Conservation (phyloP, 108 stramenopile species). For the Cylindrotheca closterium region DNA sequence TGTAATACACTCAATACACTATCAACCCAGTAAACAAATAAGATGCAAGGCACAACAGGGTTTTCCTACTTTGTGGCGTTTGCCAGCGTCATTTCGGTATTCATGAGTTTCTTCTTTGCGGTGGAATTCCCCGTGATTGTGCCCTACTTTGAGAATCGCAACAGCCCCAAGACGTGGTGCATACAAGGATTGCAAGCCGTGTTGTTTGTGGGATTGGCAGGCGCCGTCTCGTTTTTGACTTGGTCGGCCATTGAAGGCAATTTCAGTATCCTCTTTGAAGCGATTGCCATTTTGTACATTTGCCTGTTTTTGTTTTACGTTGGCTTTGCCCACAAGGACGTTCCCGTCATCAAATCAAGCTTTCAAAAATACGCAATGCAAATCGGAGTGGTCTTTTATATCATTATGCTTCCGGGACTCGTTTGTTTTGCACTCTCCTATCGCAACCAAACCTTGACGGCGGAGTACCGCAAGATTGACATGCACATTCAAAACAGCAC, state of each 20-base stretch:
- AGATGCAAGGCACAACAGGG: no score
- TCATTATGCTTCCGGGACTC: background rate
- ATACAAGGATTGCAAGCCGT: background rate
- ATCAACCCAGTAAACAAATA: no score
- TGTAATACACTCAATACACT: no score
- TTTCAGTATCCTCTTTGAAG: background rate
- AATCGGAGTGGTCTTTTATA: background rate
- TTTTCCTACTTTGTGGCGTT: background rate
- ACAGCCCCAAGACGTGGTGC: background rate
- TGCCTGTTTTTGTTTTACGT: background rate
- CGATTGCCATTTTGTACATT: background rate
- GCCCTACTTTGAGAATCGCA: background rate
- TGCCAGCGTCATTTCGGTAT: background rate
- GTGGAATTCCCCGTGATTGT: background rate
- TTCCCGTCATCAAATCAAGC: background rate
- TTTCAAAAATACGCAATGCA: background rate
- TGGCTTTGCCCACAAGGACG: background rate
- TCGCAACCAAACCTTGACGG: background rate
- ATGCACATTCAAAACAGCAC: background rate
- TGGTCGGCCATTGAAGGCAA: background rate
- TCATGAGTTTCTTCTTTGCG: background rate
- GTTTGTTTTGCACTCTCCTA: background rate
- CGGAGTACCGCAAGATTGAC: background rate
- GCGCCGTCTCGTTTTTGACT: background rate
- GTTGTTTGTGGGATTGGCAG: background rate